Evolutionary conservation across 1,284 basidiomycete genomes (phyloP), one percentile per base, ranked within the genome.

Genomic region (Hemileia vastatrix): DNA sequence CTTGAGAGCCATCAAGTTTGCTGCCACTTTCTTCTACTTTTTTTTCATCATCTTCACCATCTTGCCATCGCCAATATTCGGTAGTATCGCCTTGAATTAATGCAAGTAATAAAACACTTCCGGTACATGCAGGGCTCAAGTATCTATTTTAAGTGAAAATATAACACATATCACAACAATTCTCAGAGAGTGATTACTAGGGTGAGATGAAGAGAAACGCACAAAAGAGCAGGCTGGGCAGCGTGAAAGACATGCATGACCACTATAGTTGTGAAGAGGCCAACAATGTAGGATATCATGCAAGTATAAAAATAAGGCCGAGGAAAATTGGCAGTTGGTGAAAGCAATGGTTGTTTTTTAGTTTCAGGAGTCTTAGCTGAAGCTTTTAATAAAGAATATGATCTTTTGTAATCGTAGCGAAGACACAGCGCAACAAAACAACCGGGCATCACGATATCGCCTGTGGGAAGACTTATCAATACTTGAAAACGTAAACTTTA

Each of bases 221-320:
- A 98, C 40, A 98, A 79, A 64, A 98, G 78, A 1, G 94, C 94
- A 2, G 94, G 94, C 71, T 98, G 94, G 0, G 90, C 91, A 13
- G 81, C 82, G 52, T 81, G 80, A 71, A 86, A 87, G 48, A 80
- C 73, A 74, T 94, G 88, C 92, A 97, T 93, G 15, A 94, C 88
- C 0, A 75, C 75, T 83, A 97, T 91, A 2, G 94, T 95, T 8
- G 80, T 82, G 4, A 78, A 76, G 23, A 96, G 81, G 0, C 92
- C 94, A 21, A 79, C 65, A n/a, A 88, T 77, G 77, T 97, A 98
- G 23, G 86, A 88, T 4, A 77, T 68, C 54, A 97, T 71, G 21
- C 83, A 81, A 15, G 86, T 81, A 40, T 75, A 78, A 75, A 96
- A 97, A 77, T 95, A 96, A 0, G 86, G 84, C 76, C 86, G 88